Base-by-base conservation (phyloP, 2,329 filamentous ascomycete species). In the Verticillium dahliae region DNA sequence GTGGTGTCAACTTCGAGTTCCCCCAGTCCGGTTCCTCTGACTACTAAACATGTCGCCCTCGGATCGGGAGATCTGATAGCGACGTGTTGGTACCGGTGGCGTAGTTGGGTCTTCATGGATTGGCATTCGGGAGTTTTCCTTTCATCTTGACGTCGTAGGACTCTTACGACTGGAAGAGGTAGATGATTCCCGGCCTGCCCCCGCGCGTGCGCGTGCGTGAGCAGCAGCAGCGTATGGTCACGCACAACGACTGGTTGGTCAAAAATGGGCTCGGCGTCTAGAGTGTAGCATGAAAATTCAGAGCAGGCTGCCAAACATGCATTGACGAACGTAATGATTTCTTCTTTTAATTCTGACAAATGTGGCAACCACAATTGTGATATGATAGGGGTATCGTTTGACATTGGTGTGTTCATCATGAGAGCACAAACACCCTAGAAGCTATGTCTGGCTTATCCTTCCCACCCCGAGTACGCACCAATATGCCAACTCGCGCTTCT, bases 1-100 rank as follows among this genome's bases (percentile, higher is more conserved):
- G 96, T 83, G 88, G 88, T 78, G 95, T 98, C 78, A 88, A 89
- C 81, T 99, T 99, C 78, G 95, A 99, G 89, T 99, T 99, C 89
- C 95, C 95, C 74, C 90, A 96, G 85, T 85, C 85, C 77, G 84
- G 84, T 75, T 80, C 83, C 75, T 74, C 86, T 71, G 93, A 97
- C 78, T 96, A 90, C 83, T 96, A 95, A 84, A 84, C 74, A 67
- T 31, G 33, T 58, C 57, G 39, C 38, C n/a, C 38, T 50, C 27
- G 39, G 45, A 33, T 34, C 39, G 39, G 38, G 34, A 22, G 55
- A 57, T 35, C 55, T 39, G 57, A 31, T 14, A 18, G 38, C n/a
- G 39, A 22, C 11, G 22, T 52, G 45, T 41, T 22, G 45, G 18
- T 52, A 10, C 18, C 45, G 9, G 18, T 27, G 45, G 45, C 22